Base-by-base conservation (phyloP, 345 rosid genomes). In the Cardamine chenopodiifolia region DNA sequence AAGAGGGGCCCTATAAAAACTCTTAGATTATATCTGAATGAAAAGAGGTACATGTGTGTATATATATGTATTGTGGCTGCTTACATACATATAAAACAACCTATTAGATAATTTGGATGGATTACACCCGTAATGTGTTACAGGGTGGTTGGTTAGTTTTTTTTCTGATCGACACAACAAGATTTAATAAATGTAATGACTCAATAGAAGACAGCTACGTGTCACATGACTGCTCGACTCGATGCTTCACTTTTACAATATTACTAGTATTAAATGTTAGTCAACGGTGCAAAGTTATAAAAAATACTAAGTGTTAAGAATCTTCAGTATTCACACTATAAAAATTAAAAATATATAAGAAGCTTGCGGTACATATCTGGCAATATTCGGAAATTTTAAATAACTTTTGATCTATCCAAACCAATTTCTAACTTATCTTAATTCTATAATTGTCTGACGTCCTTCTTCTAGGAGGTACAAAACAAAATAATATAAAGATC, bases 321-420 rank as follows among this genome's bases (percentile, higher is more conserved):
- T 25, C 26, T 25, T 25, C 26, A 3, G 26, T 25, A 25, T 25
- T 25, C 26, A 25, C 26, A 25, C 26, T 25, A n/a, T n/a, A n/a
- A n/a, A n/a, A n/a, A n/a, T n/a, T n/a, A n/a, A n/a, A n/a, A n/a
- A n/a, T n/a, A n/a, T n/a, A n/a, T n/a, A n/a, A 56, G 72, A 74
- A 74, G 66, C 78, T 57, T 8, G n/a, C 13, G 18, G 42, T 23
- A 29, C 17, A 63, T 63, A 73, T 72, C 77, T 72, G 70, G 70
- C 70, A 63, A 63, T 63, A 72, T 63, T 63, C 45, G 64, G 5
- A 37, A 39, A 63, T 10, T 45, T 40, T n/a, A 40, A 73, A 52
- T 26, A n/a, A 25, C 19, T 14, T 40, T 40, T 8, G 11, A 26
- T 71, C 42, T 25, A 23, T 50, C 28, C 31, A 13, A 50, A 50